Evolutionary conservation across 805 yeast species (phyloP).

Genomic region (Wickerhamiella hasegawae): DNA sequence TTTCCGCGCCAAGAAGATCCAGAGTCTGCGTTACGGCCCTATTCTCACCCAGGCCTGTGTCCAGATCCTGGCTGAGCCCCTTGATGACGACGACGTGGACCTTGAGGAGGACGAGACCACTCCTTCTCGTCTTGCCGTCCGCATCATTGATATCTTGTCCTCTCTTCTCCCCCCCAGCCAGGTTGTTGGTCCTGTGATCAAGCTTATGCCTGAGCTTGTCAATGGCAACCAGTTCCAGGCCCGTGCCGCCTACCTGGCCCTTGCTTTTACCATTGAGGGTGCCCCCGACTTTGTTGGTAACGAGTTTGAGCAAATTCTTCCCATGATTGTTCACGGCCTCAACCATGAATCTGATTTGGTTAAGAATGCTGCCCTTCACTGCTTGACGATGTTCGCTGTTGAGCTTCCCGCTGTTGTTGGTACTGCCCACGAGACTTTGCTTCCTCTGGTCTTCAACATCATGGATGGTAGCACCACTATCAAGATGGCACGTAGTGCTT

Average conservation of each 20-base stretch:
- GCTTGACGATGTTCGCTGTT: conserved; percentile 59
- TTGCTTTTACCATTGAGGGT: conserved; percentile 76
- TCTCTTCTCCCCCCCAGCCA: conserved; percentile 84
- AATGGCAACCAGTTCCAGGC: conserved; percentile 55
- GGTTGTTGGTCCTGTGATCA: conserved; percentile 63
- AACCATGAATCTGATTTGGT: conserved; percentile 62
- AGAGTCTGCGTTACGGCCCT: conserved; percentile 71
- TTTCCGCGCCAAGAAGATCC: conserved; percentile 66
- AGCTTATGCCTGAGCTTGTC: conserved; percentile 24
- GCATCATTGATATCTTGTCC: conserved; percentile 65
- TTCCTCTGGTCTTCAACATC: conserved; percentile 74
- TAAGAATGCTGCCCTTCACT: conserved; percentile 70
- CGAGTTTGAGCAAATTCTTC: conserved; percentile 58
- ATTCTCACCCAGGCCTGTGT: conserved; percentile 58
- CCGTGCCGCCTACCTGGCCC: conserved; percentile 70
- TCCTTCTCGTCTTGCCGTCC: conserved; percentile 61
- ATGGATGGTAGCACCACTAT: conserved; percentile 75
- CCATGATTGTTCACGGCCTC: conserved; percentile 58
- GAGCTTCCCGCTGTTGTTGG: conserved; percentile 79
- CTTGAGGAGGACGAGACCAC: conserved; percentile 85
- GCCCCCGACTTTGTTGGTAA: conserved; percentile 83
- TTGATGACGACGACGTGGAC: conserved; percentile 63
- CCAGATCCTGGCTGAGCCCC: conserved; percentile 59
- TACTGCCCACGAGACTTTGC: conserved; percentile 61
- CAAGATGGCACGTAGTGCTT: conserved; percentile 77